phyloP scores from a whole-genome alignment of 1,284 basidiomycete genomes.

The Marasmius tenuissimus region DNA sequence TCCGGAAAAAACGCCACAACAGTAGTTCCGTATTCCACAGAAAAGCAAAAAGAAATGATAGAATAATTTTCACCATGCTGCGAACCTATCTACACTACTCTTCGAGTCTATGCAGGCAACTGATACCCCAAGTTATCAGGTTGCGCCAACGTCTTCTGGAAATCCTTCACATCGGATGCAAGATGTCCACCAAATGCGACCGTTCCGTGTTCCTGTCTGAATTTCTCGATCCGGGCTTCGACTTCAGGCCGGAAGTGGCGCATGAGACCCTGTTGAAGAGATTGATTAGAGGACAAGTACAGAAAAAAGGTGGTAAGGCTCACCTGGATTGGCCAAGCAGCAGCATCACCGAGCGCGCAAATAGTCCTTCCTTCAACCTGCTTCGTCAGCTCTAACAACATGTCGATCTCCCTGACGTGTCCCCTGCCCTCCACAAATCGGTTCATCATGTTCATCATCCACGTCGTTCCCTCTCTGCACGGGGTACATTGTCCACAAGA shows the following conservation, averaged over 20 bases:
- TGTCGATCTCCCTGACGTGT: conserved; percentile 94
- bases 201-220: conserved; percentile 77
- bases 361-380: conserved; percentile 97
- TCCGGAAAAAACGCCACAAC: too few species aligned
- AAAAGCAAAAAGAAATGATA: not conserved
- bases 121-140: conserved; percentile 78
- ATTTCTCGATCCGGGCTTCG: conserved; percentile 82
- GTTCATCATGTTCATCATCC: conserved; percentile 99
- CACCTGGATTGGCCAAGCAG: conserved; percentile 94
- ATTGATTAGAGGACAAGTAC: not conserved
- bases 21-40: too few species aligned
- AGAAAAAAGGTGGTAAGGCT: not conserved
- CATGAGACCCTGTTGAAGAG: conserved; percentile 66
- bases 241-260: conserved; percentile 96
- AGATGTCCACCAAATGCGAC: conserved; percentile 90
- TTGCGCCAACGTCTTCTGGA: conserved; percentile 55
- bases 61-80: too few species aligned
- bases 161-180: conserved; percentile 68
- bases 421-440: conserved; percentile 88
- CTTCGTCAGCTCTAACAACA: conserved; percentile 94
- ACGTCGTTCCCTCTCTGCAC: conserved; percentile 93
- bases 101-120: conserved; percentile 16
- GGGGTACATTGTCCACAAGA: conserved; percentile 99
- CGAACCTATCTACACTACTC: not conserved
- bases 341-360: conserved; percentile 95